Percentiles rank a stretch among this genome's conserved stretches.
phyloP scores from a whole-genome alignment of 148 eudicot species.

The Polygonum maritimum region DNA sequence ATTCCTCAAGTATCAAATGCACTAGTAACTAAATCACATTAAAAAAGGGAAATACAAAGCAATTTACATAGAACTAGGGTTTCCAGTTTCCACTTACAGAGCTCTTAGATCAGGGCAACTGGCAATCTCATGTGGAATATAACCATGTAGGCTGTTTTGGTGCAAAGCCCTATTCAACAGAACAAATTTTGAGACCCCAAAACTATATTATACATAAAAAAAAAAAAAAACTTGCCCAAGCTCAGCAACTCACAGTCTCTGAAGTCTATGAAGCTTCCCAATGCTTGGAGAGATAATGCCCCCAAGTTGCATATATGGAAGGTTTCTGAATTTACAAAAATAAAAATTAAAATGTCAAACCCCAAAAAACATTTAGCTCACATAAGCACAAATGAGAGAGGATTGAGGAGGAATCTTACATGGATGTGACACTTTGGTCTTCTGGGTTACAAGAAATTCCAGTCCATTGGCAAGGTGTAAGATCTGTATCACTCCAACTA shows the following conservation, averaged over 20 bases:
- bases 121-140: constrained; percentile 72
- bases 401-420: constrained; percentile 29
- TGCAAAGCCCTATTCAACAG: constrained; percentile 69
- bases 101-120: constrained; percentile 86
- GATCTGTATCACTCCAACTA: constrained; percentile 74
- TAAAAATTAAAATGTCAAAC: not conserved
- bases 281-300: constrained; percentile 85
- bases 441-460: constrained; percentile 68
- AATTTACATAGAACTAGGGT: not conserved
- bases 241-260: constrained; percentile 75
- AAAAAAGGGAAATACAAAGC: not conserved
- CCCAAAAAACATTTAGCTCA: constrained; percentile 10
- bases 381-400: not conserved
- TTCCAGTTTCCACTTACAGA: constrained; percentile 46
- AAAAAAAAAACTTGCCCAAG: not conserved
- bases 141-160: constrained; percentile 84
- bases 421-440: constrained; percentile 55
- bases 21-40: not conserved
- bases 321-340: constrained; percentile 36
- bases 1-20: not conserved
- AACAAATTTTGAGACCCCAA: not conserved
- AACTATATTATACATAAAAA: not conserved
- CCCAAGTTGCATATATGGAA: constrained; percentile 84
- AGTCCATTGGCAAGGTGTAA: constrained; percentile 80
- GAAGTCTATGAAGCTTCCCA: constrained; percentile 67